Conservation (phyloP, 108 stramenopile genomes). For the Cyclotella atomus region DNA sequence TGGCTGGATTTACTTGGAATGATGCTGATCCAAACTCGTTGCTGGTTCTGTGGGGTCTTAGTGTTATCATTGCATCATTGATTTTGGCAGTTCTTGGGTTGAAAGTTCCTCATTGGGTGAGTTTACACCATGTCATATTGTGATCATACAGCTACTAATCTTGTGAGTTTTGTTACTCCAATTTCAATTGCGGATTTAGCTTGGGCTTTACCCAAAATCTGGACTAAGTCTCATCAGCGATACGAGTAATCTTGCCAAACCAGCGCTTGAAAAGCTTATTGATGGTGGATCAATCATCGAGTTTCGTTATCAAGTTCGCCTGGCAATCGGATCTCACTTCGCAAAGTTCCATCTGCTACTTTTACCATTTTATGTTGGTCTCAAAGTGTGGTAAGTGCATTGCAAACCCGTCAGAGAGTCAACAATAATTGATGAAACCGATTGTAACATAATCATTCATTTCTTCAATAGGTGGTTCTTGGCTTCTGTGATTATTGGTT, state of each 20-base stretch:
- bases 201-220: conserved; percentile 33
- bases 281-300: neutral
- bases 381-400: conserved; percentile 34
- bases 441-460: no score
- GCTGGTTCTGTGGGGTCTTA: conserved; percentile 31
- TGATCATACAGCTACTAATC: no score
- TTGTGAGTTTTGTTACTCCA: no score
- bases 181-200: no score
- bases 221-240: conserved; percentile 13
- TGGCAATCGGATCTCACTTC: conserved; percentile 35
- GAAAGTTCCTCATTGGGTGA: conserved; percentile 42
- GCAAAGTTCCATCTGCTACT: conserved; percentile 21
- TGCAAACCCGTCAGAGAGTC: no score
- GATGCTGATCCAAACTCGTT: conserved; percentile 31
- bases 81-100: conserved; percentile 19
- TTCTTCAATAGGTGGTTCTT: no score
- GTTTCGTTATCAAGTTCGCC: conserved; percentile 33
- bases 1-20: conserved; percentile 30
- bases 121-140: no score
- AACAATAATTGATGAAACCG: no score
- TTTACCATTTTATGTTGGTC: conserved; percentile 31
- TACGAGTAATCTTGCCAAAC: conserved; percentile 14
- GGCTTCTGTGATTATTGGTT: conserved; percentile 13
- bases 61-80: conserved; percentile 18
- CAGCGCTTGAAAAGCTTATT: conserved; percentile 7